phyloP scores from a whole-genome alignment of 805 yeast genomes.

The Zygosaccharomyces bisporus region DNA sequence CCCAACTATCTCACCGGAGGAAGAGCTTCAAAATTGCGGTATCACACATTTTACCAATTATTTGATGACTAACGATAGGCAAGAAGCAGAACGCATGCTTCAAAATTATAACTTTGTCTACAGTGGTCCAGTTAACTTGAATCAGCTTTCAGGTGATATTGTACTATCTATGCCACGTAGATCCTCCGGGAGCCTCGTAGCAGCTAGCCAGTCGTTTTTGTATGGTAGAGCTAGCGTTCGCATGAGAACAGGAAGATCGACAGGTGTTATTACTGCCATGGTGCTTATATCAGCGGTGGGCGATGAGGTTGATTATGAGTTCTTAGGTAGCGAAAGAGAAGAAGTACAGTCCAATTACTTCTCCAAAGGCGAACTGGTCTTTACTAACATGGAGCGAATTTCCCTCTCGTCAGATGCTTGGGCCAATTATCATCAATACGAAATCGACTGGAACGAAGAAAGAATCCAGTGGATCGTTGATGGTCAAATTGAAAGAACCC shows the following conservation, averaged over 20 bases:
- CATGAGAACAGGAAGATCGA: constrained; percentile 66
- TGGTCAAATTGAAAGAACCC: constrained; percentile 59
- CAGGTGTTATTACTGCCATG: constrained; percentile 82
- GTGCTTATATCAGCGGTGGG: constrained; percentile 78
- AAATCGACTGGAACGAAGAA: constrained; percentile 79
- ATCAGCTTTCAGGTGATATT: constrained; percentile 43
- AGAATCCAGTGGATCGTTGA: constrained; percentile 68
- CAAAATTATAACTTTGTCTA: constrained; percentile 60
- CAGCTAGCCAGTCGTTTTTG: constrained; percentile 75
- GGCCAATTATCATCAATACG: constrained; percentile 68
- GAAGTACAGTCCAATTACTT: constrained; percentile 76
- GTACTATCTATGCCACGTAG: constrained; percentile 76
- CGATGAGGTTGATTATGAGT: constrained; percentile 91
- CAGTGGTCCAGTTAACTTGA: constrained; percentile 49
- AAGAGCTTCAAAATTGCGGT: constrained; percentile 19
- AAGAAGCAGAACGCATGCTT: constrained; percentile 60
- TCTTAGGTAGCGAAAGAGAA: constrained; percentile 67
- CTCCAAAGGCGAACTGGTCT: constrained; percentile 67
- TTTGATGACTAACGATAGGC: constrained; percentile 29
- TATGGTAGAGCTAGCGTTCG: constrained; percentile 72
- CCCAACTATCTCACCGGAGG: constrained; percentile 1
- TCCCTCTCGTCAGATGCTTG: constrained; percentile 46
- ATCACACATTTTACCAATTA: constrained; percentile 30
- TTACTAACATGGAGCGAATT: constrained; percentile 46
- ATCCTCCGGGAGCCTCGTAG: constrained; percentile 71